Evolutionary conservation across 176 grass and related monocot species (phyloP).

Genomic region (Phragmites australis): DNA sequence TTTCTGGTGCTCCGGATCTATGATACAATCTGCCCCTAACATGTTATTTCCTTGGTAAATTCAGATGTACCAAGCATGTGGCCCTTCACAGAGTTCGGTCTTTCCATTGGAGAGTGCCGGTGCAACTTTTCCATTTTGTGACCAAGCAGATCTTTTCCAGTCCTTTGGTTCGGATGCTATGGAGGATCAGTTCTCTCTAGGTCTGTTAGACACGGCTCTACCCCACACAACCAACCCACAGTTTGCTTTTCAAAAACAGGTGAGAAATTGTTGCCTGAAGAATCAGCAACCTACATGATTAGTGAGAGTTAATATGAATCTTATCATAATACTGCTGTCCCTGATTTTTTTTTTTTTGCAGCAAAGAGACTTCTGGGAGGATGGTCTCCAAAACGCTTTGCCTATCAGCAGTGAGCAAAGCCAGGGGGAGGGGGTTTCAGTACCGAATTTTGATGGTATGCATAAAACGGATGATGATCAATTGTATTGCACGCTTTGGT

Average conservation of each 20-base stretch:
- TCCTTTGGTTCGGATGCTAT: conserved; percentile 10
- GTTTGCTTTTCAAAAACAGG: conserved; percentile 75
- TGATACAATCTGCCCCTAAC: conserved; percentile 8
- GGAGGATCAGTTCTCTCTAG: conserved; percentile 50
- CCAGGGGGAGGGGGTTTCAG: conserved; percentile 42
- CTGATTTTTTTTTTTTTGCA: conserved; percentile 38
- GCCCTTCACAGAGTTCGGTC: conserved; percentile 42
- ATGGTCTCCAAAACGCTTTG: conserved; percentile 46
- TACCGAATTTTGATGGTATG: conserved; percentile 53
- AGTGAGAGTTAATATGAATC: conserved; percentile 25
- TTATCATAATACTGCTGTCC: conserved; percentile 30
- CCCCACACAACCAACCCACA: conserved; percentile 39
- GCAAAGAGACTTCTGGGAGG: conserved; percentile 76
- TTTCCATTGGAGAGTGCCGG: conserved; percentile 71
- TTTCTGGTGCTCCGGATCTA: neutral
- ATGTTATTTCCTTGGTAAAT: conserved; percentile 8
- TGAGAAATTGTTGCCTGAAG: conserved; percentile 48
- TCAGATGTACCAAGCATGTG: conserved; percentile 73
- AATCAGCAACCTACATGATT: conserved; percentile 10
- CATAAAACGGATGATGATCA: neutral
- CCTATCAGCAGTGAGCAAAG: conserved; percentile 46
- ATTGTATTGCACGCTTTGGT: neutral
- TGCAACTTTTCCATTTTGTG: conserved; percentile 49
- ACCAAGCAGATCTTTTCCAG: conserved; percentile 49
- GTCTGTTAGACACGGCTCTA: conserved; percentile 49